phyloP scores from a whole-genome alignment of 2,329 filamentous ascomycete genomes.

The Tolypocladium paradoxum region DNA sequence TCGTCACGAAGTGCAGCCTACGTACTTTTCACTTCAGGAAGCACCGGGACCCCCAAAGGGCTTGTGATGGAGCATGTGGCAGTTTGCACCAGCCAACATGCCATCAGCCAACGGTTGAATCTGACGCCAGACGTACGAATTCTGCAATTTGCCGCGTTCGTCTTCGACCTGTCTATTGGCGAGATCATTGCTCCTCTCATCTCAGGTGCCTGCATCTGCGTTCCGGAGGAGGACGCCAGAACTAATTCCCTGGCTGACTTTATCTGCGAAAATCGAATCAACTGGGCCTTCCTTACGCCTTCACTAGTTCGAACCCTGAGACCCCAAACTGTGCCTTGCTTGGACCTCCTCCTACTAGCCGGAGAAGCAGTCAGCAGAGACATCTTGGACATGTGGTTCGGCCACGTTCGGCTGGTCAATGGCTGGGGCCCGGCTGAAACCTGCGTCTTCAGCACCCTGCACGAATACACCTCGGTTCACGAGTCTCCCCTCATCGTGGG shows the following conservation, averaged over 20 bases:
- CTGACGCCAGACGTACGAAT: background rate
- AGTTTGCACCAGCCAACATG: background rate
- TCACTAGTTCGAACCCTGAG: constrained; percentile 1
- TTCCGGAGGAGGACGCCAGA: constrained; percentile 1
- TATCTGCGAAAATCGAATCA: background rate
- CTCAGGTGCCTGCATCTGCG: constrained; percentile 3
- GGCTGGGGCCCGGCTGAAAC: background rate
- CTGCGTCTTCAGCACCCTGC: background rate
- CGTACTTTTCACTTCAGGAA: background rate
- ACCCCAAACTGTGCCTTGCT: background rate
- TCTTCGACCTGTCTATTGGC: constrained; percentile 3
- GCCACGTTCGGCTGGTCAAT: background rate
- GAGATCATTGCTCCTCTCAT: constrained; percentile 4
- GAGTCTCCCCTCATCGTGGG: background rate
- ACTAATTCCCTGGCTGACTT: background rate
- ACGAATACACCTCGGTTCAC: background rate
- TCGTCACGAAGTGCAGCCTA: background rate
- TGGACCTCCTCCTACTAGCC: constrained; percentile 2
- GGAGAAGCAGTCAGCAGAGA: constrained; percentile 3
- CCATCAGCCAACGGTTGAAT: background rate
- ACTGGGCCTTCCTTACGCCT: constrained; percentile 3
- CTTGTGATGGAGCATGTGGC: constrained; percentile 3
- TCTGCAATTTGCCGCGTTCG: constrained; percentile 5
- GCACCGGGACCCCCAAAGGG: background rate
- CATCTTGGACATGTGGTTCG: background rate